phyloP scores from a whole-genome alignment of 768 basidiomycete genomes.

The Lyophyllum decastes region DNA sequence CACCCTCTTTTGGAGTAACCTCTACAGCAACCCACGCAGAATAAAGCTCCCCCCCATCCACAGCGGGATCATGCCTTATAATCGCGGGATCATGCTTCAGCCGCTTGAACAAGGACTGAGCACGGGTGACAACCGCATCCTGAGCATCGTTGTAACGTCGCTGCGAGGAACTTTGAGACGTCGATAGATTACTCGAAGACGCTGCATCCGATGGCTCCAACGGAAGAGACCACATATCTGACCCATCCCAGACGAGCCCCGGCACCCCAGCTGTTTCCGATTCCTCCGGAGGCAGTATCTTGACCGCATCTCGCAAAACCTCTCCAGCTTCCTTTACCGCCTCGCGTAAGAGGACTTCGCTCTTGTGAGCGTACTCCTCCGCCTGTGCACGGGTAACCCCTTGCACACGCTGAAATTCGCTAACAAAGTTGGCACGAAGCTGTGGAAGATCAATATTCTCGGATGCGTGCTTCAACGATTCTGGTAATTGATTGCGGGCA shows the following conservation, averaged over 20 bases:
- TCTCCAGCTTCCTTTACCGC: constrained; percentile 82
- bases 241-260: constrained; percentile 77
- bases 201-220: constrained; percentile 28
- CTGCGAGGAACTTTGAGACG: constrained; percentile 21
- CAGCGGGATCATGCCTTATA: constrained; percentile 73
- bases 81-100: constrained; percentile 76
- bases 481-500: constrained; percentile 69
- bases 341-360: constrained; percentile 62
- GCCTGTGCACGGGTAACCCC: constrained; percentile 75
- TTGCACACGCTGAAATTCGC: constrained; percentile 74
- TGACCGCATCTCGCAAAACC: constrained; percentile 85
- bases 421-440: constrained; percentile 59
- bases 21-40: constrained; percentile 55
- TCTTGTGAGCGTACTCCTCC: constrained; percentile 83
- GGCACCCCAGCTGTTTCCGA: constrained; percentile 21
- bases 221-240: constrained; percentile 84
- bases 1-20: constrained; percentile 54
- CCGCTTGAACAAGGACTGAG: constrained; percentile 73
- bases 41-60: constrained; percentile 59
- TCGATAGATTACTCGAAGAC: constrained; percentile 1
- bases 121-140: constrained; percentile 68
- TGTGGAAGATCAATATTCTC: constrained; percentile 70
- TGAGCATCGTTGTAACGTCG: constrained; percentile 37
- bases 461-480: constrained; percentile 60
- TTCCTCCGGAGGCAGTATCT: constrained; percentile 84